Evolutionary conservation across 208 protist genomes (phyloP).

Genomic region (Angomonas desouzai): DNA sequence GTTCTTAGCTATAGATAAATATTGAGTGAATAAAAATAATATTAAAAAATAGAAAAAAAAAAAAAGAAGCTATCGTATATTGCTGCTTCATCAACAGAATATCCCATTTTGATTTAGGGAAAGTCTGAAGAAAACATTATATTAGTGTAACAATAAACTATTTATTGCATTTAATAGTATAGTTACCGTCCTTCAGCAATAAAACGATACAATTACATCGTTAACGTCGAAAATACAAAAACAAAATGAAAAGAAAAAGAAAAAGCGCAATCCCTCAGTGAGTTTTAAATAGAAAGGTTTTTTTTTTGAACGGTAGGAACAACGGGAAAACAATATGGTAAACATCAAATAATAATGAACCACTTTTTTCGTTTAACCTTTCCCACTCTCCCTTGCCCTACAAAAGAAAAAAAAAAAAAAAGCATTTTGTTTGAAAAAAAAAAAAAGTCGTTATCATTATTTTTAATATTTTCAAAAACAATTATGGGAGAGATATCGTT

Average conservation of each 20-base stretch:
- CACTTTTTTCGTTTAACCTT: neutral
- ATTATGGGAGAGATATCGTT: conserved; percentile 1
- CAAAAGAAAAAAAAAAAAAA: conserved; percentile 4
- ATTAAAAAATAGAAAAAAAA: no score
- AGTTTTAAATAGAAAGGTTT: neutral
- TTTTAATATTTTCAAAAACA: conserved; percentile 9
- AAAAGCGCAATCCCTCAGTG: neutral
- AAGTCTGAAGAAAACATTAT: no score
- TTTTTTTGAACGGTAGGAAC: neutral
- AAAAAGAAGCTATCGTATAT: no score
- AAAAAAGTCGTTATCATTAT: neutral
- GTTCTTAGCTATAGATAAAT: no score
- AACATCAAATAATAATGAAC: neutral
- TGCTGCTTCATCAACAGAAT: no score
- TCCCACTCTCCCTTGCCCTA: neutral
- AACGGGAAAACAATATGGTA: neutral
- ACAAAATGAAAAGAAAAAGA: conserved; percentile 11
- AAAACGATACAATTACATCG: no score
- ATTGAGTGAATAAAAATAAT: no score
- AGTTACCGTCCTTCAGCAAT: no score
- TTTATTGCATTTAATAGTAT: no score
- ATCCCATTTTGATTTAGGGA: no score
- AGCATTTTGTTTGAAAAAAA: neutral
- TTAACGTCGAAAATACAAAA: conserved; percentile 7
- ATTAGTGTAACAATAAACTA: no score